Percentiles rank a stretch among this genome's conserved stretches.
These are phyloP conservation scores for Russula ochroleuca DNA, from an alignment of 768 basidiomycete genomes.

Conservation along the genomic window DNA sequence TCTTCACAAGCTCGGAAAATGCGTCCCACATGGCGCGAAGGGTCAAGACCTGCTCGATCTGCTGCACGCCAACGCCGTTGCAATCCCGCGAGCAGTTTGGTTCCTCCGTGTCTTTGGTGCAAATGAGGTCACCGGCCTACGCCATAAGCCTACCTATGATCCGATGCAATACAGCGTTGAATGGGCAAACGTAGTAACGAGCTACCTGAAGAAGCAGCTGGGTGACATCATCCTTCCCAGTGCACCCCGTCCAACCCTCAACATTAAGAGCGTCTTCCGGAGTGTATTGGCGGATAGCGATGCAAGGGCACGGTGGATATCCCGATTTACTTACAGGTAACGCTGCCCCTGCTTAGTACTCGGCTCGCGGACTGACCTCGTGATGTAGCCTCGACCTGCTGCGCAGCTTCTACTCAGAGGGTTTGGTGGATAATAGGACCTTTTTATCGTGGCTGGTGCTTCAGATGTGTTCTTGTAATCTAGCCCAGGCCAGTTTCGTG, in stretches of 20 bases:
- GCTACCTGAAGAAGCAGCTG: conserved; percentile 80
- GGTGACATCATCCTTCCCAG: conserved; percentile 75
- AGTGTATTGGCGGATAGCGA: conserved; percentile 71
- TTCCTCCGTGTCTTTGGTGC: conserved; percentile 82
- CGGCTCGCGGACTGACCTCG: neutral
- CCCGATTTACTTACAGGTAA: conserved; percentile 75
- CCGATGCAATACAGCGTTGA: conserved; percentile 81
- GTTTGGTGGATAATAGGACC: conserved; percentile 71
- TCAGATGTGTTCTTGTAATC: conserved; percentile 70
- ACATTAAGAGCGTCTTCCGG: conserved; percentile 82
- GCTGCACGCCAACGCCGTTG: conserved; percentile 69
- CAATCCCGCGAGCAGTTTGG: conserved; percentile 81
- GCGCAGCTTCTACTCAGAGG: conserved; percentile 73
- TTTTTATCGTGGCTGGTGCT: conserved; percentile 78
- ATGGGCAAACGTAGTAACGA: conserved; percentile 77
- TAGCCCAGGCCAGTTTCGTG: conserved; percentile 77
- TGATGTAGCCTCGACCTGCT: conserved; percentile 58
- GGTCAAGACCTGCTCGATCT: conserved; percentile 80
- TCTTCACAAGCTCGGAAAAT: conserved; percentile 75
- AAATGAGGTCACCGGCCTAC: conserved; percentile 75
- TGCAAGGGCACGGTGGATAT: conserved; percentile 69
- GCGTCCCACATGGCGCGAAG: conserved; percentile 81
- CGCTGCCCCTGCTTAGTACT: neutral
- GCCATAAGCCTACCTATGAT: conserved; percentile 76
- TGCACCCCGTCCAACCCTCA: conserved; percentile 67